These are phyloP conservation scores for Pinus albicaulis DNA, from an alignment of 75 land plant genomes.

Conservation along the genomic window DNA sequence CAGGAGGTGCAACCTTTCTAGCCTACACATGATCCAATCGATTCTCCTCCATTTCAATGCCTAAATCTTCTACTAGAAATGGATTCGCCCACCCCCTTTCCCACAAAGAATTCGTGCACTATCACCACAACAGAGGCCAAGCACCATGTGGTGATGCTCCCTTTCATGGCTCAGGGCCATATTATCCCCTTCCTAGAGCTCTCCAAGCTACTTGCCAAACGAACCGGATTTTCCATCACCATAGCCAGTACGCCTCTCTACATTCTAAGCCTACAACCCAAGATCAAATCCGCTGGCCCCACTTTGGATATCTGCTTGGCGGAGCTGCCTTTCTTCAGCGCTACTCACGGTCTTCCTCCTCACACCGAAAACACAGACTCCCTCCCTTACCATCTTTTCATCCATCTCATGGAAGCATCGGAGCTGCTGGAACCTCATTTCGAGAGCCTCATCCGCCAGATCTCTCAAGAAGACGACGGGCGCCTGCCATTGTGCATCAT, in stretches of 20 bases:
- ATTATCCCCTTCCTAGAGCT: slow-evolving; percentile 42
- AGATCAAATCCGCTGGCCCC: not conserved
- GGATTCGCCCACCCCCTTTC: too few species aligned
- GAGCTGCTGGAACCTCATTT: slow-evolving; percentile 25
- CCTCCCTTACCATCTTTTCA: slow-evolving; percentile 11
- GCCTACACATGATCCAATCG: too few species aligned
- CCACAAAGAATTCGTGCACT: not conserved
- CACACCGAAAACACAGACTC: slow-evolving; percentile 28
- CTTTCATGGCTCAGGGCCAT: slow-evolving; percentile 57
- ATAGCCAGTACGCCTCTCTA: slow-evolving; percentile 14
- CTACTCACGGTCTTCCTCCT: slow-evolving; percentile 35
- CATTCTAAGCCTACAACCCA: not conserved
- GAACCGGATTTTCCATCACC: slow-evolving; percentile 15
- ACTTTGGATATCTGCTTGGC: slow-evolving; percentile 4
- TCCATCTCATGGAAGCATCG: slow-evolving; percentile 18
- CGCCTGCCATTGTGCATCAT: slow-evolving; percentile 39
- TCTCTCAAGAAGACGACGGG: not conserved
- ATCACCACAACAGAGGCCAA: not conserved
- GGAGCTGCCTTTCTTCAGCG: slow-evolving; percentile 22
- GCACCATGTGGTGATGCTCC: slow-evolving; percentile 32
- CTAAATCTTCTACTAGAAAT: too few species aligned
- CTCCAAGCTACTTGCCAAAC: slow-evolving; percentile 20
- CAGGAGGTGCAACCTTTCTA: too few species aligned
- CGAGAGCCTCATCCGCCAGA: slow-evolving; percentile 10
- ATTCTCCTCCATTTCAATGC: too few species aligned